Base-by-base conservation (phyloP, 768 basidiomycete genomes). In the Lactarius deliciosus region DNA sequence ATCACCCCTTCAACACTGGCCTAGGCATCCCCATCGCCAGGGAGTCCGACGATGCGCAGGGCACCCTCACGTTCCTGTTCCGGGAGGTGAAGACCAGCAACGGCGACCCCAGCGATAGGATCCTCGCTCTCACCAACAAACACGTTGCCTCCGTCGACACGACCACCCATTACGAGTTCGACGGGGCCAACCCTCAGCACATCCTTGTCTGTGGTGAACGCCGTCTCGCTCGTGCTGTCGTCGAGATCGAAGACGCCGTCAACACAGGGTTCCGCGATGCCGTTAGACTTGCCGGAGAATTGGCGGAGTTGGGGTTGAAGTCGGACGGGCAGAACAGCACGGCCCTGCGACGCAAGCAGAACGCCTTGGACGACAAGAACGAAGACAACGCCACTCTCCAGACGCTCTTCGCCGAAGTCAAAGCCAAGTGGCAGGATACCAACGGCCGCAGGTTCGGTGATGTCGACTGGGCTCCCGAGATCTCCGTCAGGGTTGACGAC, bases 1-100 rank as follows among this genome's bases (percentile, higher is more conserved):
- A 65, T 57, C 75, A 67, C 64, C 53, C 63, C 38, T 66, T 77
- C 64, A 76, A 68, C 36, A 63, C 75, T 68, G 70, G 53, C 30
- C 74, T 77, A 28, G 75, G 74, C 60, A 74, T 78, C 38, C 76
- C 76, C 54, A 72, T 77, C 64, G 68, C 65, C 61, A 60, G 57
- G 69, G 57, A 68, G 66, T 45, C 41, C 32, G 60, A 66, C 34
- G 76, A 77, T 67, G 68, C 70, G 11, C 13, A 38, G 13, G 38
- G 36, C 10, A 36, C 36, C 36, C 10, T 36, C 10, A 36, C 36
- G 36, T 9, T 36, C 36, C 36, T 36, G 10, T 36, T 36, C 36
- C 7, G 9, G 11, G 36, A 36, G 36, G 11, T 36, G 36, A 10
- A 36, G 36, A 36, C 36, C 8, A 11, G 36, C 36, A 36, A 11